phyloP scores from a whole-genome alignment of 2,329 filamentous ascomycete genomes.

The Emmonsia crescens region DNA sequence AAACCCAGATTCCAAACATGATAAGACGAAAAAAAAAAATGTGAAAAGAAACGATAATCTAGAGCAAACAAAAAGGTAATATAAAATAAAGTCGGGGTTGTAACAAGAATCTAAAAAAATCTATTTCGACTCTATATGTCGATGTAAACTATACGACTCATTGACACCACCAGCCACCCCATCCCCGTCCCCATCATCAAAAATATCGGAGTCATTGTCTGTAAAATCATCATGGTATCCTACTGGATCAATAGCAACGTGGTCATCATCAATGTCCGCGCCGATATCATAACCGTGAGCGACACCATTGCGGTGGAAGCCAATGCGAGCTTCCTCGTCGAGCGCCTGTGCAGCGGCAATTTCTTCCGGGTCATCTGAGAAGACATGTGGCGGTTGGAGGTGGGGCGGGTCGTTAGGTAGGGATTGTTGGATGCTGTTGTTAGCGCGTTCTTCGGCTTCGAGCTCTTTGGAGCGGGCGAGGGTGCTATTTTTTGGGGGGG shows the following conservation, averaged over 20 bases:
- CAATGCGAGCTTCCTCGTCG: conserved; percentile 35
- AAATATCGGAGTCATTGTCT: conserved; percentile 42
- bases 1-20: neutral
- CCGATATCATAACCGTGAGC: conserved; percentile 21
- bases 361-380: conserved; percentile 28
- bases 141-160: conserved; percentile 33
- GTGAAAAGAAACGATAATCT: neutral
- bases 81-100: conserved; percentile 3
- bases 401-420: conserved; percentile 11
- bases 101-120: neutral
- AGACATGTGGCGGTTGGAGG: conserved; percentile 13
- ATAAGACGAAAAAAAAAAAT: neutral
- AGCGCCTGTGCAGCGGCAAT: conserved; percentile 32
- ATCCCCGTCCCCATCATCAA: conserved; percentile 30
- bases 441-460: conserved; percentile 36
- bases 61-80: neutral
- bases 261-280: conserved; percentile 38
- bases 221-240: conserved; percentile 46
- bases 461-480: conserved; percentile 39
- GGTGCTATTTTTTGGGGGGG: conserved; percentile 24
- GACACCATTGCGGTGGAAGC: conserved; percentile 31
- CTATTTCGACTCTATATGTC: conserved; percentile 19
- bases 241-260: conserved; percentile 19
- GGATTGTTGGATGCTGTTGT: conserved; percentile 24
- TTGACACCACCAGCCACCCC: conserved; percentile 21